Conservation (phyloP, 306 rosid genomes). For the Lablab purpureus region DNA sequence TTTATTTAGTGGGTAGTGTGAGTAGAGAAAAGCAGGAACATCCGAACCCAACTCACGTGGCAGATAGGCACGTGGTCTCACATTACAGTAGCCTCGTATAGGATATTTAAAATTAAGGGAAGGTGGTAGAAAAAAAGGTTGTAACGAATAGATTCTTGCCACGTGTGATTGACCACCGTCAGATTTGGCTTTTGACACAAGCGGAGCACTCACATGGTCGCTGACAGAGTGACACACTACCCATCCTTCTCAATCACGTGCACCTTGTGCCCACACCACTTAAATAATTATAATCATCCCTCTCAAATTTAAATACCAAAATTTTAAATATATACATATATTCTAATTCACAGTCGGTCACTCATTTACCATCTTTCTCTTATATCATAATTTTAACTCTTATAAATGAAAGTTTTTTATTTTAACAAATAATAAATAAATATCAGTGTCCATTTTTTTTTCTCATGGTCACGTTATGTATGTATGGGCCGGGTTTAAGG, state of each 20-base stretch:
- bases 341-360: not conserved
- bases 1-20: not conserved
- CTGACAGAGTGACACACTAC: slow-evolving; percentile 58
- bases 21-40: not conserved
- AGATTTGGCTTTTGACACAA: slow-evolving; percentile 64
- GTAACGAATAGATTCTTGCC: slow-evolving; percentile 47
- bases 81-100: slow-evolving; percentile 44
- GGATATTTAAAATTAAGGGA: slow-evolving; percentile 5
- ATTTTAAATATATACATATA: not conserved
- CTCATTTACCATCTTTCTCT: not conserved
- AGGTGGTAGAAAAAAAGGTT: slow-evolving; percentile 42
- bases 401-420: not conserved
- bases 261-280: slow-evolving; percentile 45
- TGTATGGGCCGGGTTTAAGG: too few species aligned
- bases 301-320: not conserved
- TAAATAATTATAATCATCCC: not conserved
- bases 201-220: slow-evolving; percentile 66
- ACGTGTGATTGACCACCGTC: slow-evolving; percentile 80
- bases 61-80: slow-evolving; percentile 63
- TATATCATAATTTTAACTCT: not conserved
- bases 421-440: not conserved
- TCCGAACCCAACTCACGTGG: slow-evolving; percentile 58
- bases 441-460: too few species aligned
- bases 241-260: slow-evolving; percentile 67
- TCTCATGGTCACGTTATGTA: too few species aligned